Evolutionary conservation across 2,329 filamentous ascomycete genomes (phyloP).

Genomic region (Annulohypoxylon truncatum): DNA sequence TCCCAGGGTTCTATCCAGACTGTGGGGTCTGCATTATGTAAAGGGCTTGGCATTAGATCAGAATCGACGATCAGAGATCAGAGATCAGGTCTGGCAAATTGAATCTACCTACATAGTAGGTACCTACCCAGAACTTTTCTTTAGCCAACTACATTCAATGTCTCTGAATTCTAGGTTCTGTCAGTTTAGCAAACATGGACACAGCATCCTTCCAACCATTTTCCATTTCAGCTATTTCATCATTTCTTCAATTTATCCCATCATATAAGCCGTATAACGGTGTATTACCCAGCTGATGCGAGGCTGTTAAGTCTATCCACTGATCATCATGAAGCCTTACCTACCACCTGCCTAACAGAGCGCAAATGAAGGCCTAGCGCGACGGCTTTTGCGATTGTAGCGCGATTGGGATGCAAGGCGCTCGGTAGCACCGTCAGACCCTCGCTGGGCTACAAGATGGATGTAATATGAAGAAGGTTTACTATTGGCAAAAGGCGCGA

Average conservation of each 20-base stretch:
- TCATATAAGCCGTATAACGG: slow-evolving; percentile 1
- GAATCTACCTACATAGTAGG: too few relatives aligned
- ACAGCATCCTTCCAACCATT: neutral
- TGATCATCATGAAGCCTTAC: neutral
- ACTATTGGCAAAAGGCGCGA: slow-evolving; percentile 13
- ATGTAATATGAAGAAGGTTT: neutral
- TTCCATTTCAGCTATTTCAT: neutral
- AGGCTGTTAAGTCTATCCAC: neutral
- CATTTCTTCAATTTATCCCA: slow-evolving; percentile 13
- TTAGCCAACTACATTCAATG: neutral
- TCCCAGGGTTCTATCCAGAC: neutral
- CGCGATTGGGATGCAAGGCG: neutral
- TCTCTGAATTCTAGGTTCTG: neutral
- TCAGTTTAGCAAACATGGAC: neutral
- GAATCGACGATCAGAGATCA: neutral
- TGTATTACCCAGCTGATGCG: neutral
- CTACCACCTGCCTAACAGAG: slow-evolving; percentile 18
- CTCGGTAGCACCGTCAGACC: slow-evolving; percentile 3
- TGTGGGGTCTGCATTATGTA: neutral
- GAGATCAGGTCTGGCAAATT: neutral
- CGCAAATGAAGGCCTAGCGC: neutral
- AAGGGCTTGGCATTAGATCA: neutral
- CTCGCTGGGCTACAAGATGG: neutral
- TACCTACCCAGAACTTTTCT: neutral
- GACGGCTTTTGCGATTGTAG: neutral